These are phyloP conservation scores for Capsicum pubescens DNA, from an alignment of 257 asterid species.

Conservation along the genomic window DNA sequence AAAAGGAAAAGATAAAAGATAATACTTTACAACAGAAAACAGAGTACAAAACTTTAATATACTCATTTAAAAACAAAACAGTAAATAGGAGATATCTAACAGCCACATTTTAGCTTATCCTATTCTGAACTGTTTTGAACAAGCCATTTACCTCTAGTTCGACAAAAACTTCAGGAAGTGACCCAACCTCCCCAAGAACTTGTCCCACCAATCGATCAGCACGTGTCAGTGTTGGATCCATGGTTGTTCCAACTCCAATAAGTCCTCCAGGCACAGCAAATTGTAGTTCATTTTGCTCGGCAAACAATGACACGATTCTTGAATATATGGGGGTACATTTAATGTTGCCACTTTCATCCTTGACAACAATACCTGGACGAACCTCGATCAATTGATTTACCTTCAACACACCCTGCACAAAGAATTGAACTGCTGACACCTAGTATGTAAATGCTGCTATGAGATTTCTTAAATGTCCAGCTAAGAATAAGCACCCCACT, in stretches of 20 bases:
- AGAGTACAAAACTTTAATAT: neutral
- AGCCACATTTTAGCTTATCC: neutral
- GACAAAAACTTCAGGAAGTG: slow-evolving; percentile 86
- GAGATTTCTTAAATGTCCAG: neutral
- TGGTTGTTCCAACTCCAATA: slow-evolving; percentile 97
- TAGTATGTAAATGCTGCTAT: neutral
- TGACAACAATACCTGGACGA: slow-evolving; percentile 97
- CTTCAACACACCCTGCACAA: slow-evolving; percentile 89
- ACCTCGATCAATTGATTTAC: slow-evolving; percentile 90
- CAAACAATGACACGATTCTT: slow-evolving; percentile 84
- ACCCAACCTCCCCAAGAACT: slow-evolving; percentile 98
- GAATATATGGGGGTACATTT: slow-evolving; percentile 96
- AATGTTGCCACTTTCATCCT: slow-evolving; percentile 85
- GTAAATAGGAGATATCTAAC: neutral
- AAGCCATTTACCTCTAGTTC: slow-evolving; percentile 77
- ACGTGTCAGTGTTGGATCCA: slow-evolving; percentile 98
- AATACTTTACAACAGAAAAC: neutral
- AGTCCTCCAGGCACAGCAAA: slow-evolving; percentile 99
- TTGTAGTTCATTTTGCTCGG: slow-evolving; percentile 94
- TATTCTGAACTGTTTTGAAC: neutral
- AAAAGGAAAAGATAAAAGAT: slow-evolving; percentile 1
- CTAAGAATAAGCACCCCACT: neutral
- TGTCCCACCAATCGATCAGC: slow-evolving; percentile 99
- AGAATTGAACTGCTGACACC: slow-evolving; percentile 24
- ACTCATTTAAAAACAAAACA: neutral